Conservation (phyloP, 768 basidiomycete species). For the Mycena olivaceomarginata region DNA sequence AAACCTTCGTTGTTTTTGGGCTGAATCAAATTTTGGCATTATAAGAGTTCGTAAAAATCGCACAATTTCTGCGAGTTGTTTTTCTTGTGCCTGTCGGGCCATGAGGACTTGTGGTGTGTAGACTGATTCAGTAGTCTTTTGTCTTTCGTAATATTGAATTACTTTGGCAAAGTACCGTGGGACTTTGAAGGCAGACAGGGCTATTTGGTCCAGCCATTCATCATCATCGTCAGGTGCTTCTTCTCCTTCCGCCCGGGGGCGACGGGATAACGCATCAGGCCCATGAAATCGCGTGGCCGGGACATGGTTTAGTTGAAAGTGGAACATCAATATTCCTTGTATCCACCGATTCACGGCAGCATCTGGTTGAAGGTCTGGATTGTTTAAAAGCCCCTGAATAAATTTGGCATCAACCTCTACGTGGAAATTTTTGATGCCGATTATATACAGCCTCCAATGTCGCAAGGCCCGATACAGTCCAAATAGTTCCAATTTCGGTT, state of each 20-base stretch:
- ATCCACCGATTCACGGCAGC: too few relatives aligned
- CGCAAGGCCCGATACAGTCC: not conserved
- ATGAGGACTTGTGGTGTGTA: too few relatives aligned
- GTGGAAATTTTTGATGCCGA: not conserved
- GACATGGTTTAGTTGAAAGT: not conserved
- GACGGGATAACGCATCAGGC: not conserved
- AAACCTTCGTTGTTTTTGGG: not conserved
- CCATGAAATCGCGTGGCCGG: not conserved
- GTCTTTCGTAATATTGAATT: too few relatives aligned
- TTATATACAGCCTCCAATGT: not conserved
- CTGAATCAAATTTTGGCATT: not conserved
- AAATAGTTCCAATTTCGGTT: conserved; percentile 44
- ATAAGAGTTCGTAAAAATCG: not conserved
- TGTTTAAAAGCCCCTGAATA: not conserved
- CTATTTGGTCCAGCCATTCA: not conserved
- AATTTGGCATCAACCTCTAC: not conserved
- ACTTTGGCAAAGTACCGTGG: too few relatives aligned
- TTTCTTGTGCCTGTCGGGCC: not conserved
- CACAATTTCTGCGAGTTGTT: not conserved
- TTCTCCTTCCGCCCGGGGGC: not conserved
- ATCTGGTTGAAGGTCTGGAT: not conserved
- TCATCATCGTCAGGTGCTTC: not conserved
- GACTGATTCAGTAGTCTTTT: too few relatives aligned
- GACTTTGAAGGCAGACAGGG: not conserved
- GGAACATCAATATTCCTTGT: not conserved